Evolutionary conservation across 2,329 filamentous ascomycete species (phyloP), one percentile per base, ranked within the genome.

Genomic region (Ascochyta lentis): DNA sequence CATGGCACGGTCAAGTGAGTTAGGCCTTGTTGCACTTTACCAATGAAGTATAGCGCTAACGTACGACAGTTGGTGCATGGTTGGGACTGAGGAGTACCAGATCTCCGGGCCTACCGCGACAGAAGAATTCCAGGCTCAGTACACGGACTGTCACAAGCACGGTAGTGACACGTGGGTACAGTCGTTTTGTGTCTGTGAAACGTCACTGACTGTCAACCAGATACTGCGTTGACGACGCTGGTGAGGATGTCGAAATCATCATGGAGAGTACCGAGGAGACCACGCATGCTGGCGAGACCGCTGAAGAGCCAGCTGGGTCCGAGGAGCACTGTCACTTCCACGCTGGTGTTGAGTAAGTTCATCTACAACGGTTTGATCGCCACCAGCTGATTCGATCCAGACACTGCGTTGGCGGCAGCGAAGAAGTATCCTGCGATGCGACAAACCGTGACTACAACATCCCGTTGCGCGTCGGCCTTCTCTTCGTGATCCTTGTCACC

Each of bases 401-500:
- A 59, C 84, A 90, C 64, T 90, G 88, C 60, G 81, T 84, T 12
- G 80, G 82, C 7, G 80, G 82, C 6, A 46, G 46, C n/a, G 80
- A 80, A 53, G 69, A 71, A 45, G 63, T 68, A 23, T 65, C 65
- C 23, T 89, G 87, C 67, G 77, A 79, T 1, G 76, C 76, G 10
- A 73, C 68, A 9, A 72, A 78, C 33, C 77, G 89, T 46, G 77
- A 84, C 29, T 92, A 92, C 76, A 85, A 92, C 64, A 79, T 91
- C 19, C 80, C 80, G 1, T 79, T 92, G 3, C 84, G 90, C 8
- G 81, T 92, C 46, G 90, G 89, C 1, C 82, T 91, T 0, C 76
- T 92, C 19, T 92, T 92, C 67, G 89, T 86, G 31, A 85, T 92
- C 41, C 79, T 92, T 1, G 82, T 79, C 0, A 90, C 89, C 2